phyloP scores from a whole-genome alignment of 164 flowering plant species.

The Buxus sempervirens region DNA sequence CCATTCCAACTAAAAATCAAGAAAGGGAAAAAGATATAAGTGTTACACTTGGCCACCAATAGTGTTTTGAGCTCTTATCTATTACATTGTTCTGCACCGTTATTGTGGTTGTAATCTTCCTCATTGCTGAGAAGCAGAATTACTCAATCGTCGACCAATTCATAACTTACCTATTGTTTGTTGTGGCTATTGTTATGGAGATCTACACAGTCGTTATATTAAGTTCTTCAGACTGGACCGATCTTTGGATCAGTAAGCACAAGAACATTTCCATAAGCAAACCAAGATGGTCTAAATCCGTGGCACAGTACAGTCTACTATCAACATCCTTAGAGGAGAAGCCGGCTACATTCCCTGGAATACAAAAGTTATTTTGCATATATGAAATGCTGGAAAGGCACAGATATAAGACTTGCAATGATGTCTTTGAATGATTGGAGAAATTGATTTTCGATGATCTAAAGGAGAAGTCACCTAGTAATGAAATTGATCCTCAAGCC shows the following conservation, averaged over 20 bases:
- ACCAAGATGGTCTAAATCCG: neutral
- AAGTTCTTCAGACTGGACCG: neutral
- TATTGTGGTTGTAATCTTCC: neutral
- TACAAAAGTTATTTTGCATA: neutral
- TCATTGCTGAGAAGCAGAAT: too few species aligned
- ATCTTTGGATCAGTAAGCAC: neutral
- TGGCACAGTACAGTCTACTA: neutral
- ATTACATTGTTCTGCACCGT: neutral
- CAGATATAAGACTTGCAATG: neutral
- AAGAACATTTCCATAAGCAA: neutral
- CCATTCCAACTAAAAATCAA: too few species aligned
- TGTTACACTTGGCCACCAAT: too few species aligned
- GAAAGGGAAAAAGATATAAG: too few species aligned
- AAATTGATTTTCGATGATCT: neutral
- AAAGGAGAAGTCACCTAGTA: neutral
- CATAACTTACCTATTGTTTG: neutral
- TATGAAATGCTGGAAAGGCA: neutral
- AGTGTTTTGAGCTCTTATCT: too few species aligned
- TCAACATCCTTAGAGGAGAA: neutral
- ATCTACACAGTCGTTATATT: neutral
- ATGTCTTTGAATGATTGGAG: neutral
- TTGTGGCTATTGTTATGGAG: constrained; percentile 2
- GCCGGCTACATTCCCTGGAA: neutral
- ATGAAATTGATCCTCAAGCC: neutral
- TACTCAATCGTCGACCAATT: too few species aligned